phyloP scores from a whole-genome alignment of 495 filamentous ascomycete genomes.

The Aspergillus asperescens region DNA sequence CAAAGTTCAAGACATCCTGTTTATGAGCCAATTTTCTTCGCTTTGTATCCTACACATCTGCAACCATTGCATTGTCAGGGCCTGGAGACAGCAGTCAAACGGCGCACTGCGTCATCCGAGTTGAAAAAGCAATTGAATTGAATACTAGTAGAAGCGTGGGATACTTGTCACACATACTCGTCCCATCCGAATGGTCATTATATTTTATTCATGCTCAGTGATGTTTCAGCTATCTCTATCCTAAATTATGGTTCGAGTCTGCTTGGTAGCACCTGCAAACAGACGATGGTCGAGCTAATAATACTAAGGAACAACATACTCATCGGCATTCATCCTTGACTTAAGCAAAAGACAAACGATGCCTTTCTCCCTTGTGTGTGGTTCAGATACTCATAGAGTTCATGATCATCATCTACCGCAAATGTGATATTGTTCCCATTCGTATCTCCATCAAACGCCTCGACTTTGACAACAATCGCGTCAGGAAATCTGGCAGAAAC shows the following conservation, averaged over 20 bases:
- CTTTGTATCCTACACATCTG: too few relatives aligned
- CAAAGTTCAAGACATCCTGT: too few relatives aligned
- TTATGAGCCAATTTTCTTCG: too few relatives aligned
- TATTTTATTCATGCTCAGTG: neutral
- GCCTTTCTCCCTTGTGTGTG: slow-evolving; percentile 60
- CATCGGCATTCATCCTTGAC: slow-evolving; percentile 9
- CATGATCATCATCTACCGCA: slow-evolving; percentile 61
- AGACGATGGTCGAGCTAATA: neutral
- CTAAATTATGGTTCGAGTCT: too few relatives aligned
- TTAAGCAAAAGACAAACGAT: slow-evolving; percentile 53
- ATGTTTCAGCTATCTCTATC: neutral
- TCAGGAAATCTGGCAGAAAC: slow-evolving; percentile 54
- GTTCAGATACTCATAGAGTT: slow-evolving; percentile 62
- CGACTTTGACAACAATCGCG: slow-evolving; percentile 50
- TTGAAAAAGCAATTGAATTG: too few relatives aligned
- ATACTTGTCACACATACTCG: too few relatives aligned
- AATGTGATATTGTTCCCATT: slow-evolving; percentile 53
- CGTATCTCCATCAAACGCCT: slow-evolving; percentile 60
- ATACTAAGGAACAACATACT: neutral
- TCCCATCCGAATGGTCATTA: too few relatives aligned
- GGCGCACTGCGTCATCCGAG: too few relatives aligned
- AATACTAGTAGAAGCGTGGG: too few relatives aligned
- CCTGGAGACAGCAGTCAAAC: too few relatives aligned
- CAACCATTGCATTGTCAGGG: too few relatives aligned
- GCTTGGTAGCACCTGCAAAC: neutral